Percentiles rank a stretch among this genome's conserved stretches.
Evolutionary conservation across 768 basidiomycete species (phyloP).

Genomic region (Lactarius tabidus): DNA sequence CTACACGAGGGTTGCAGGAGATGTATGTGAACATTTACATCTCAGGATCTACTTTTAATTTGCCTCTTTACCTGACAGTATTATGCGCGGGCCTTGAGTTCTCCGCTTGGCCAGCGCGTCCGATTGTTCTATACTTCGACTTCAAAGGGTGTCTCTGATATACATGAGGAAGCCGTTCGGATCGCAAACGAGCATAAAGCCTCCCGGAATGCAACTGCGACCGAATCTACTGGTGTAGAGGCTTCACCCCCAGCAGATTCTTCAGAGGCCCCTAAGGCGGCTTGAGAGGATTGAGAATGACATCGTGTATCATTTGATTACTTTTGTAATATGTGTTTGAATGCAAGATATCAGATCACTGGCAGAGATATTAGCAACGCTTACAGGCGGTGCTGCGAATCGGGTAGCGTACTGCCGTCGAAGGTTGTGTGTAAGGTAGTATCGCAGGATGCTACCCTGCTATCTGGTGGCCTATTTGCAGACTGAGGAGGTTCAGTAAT

Average conservation of each 20-base stretch:
- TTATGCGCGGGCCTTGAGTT: slow-evolving; percentile 70
- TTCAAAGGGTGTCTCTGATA: slow-evolving; percentile 83
- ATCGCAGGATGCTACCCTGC: no score
- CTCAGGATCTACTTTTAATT: background rate
- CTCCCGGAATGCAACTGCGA: background rate
- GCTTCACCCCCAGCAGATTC: background rate
- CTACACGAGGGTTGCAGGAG: slow-evolving; percentile 59
- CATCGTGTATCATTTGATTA: background rate
- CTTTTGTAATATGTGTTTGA: background rate
- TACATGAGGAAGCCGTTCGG: slow-evolving; percentile 88
- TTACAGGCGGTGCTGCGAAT: no score
- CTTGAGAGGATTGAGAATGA: background rate
- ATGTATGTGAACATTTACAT: slow-evolving; percentile 40
- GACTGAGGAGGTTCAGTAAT: no score
- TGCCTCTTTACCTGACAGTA: slow-evolving; percentile 46
- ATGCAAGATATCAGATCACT: background rate
- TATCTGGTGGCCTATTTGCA: no score
- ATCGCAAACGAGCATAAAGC: slow-evolving; percentile 63
- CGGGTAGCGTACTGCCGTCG: no score
- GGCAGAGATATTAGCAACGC: no score
- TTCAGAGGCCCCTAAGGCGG: background rate
- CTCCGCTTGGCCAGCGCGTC: slow-evolving; percentile 74
- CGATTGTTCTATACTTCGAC: slow-evolving; percentile 81
- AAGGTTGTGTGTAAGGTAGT: no score
- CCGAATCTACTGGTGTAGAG: background rate